Evolutionary conservation across 768 basidiomycete genomes (phyloP).

Genomic region (Holtermannia corniformis): DNA sequence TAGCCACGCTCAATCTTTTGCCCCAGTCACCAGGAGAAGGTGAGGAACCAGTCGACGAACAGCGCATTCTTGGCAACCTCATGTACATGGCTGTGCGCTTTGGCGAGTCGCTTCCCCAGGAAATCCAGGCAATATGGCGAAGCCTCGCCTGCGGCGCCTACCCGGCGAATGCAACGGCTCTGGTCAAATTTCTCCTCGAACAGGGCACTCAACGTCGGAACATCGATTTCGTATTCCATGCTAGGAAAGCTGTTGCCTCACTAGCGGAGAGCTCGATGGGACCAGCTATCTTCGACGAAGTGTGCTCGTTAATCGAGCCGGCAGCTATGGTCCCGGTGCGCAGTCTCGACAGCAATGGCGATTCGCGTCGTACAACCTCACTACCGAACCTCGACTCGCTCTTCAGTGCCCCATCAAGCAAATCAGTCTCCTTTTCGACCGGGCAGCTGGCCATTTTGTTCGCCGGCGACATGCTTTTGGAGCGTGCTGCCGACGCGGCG

Average conservation of each 20-base stretch:
- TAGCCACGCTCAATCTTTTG: constrained; percentile 61
- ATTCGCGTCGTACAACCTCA: constrained; percentile 41
- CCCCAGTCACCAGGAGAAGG: constrained; percentile 54
- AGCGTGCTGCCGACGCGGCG: constrained; percentile 58
- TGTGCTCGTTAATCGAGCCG: constrained; percentile 78
- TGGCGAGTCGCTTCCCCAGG: constrained; percentile 63
- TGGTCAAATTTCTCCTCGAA: constrained; percentile 73
- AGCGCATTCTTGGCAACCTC: constrained; percentile 64
- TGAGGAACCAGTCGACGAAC: constrained; percentile 46
- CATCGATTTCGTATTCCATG: constrained; percentile 64
- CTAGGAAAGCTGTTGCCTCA: constrained; percentile 71
- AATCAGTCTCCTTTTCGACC: constrained; percentile 52
- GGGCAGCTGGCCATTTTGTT: constrained; percentile 86
- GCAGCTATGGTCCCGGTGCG: constrained; percentile 69
- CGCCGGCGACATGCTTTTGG: constrained; percentile 35
- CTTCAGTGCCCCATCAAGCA: constrained; percentile 46
- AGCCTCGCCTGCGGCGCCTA: constrained; percentile 64
- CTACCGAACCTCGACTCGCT: constrained; percentile 47
- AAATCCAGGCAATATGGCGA: constrained; percentile 68
- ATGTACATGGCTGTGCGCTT: constrained; percentile 73
- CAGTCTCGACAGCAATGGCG: no score
- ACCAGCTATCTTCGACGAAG: constrained; percentile 63
- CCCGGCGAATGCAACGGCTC: constrained; percentile 64
- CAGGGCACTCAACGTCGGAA: constrained; percentile 78
- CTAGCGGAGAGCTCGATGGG: constrained; percentile 69